Conservation (phyloP, 78 protist species). For the Thecamonas trahens region DNA sequence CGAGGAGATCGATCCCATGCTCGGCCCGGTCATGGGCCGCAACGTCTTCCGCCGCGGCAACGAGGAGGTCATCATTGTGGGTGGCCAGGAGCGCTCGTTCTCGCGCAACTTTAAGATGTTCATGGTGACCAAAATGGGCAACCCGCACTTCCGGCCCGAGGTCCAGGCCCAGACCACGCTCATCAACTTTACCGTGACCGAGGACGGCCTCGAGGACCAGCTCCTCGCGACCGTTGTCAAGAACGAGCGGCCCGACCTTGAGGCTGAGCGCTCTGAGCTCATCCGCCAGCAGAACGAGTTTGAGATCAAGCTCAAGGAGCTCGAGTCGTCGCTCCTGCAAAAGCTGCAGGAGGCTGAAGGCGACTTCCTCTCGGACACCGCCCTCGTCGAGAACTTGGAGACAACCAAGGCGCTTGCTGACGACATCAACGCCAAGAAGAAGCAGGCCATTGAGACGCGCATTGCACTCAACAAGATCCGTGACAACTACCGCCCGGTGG, state of each 20-base stretch:
- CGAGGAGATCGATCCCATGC: conserved; percentile 39
- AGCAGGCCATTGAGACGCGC: conserved; percentile 47
- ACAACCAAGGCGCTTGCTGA: conserved; percentile 54
- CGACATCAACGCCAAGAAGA: conserved; percentile 36
- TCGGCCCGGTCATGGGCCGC: conserved; percentile 44
- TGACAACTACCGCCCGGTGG: conserved; percentile 69
- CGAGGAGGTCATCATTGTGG: conserved; percentile 9
- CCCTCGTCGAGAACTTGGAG: conserved; percentile 68
- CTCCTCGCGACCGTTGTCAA: conserved; percentile 78
- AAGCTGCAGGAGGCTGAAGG: conserved; percentile 55
- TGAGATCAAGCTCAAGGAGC: conserved; percentile 50
- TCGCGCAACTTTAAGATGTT: conserved; percentile 43
- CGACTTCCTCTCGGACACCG: conserved; percentile 63
- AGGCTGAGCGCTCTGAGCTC: conserved; percentile 33
- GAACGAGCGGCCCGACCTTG: conserved; percentile 78
- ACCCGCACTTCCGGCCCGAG: conserved; percentile 89
- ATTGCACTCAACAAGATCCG: conserved; percentile 31
- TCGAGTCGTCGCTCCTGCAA: conserved; percentile 60
- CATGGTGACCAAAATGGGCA: conserved; percentile 74
- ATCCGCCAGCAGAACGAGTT: conserved; percentile 56
- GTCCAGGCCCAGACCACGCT: conserved; percentile 76
- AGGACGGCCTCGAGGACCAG: conserved; percentile 87
- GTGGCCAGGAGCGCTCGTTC: conserved; percentile 37
- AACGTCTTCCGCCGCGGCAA: conserved; percentile 8
- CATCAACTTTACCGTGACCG: conserved; percentile 84